Conservation (phyloP, 2,329 filamentous ascomycete genomes). For the Endocalyx cinctus region DNA sequence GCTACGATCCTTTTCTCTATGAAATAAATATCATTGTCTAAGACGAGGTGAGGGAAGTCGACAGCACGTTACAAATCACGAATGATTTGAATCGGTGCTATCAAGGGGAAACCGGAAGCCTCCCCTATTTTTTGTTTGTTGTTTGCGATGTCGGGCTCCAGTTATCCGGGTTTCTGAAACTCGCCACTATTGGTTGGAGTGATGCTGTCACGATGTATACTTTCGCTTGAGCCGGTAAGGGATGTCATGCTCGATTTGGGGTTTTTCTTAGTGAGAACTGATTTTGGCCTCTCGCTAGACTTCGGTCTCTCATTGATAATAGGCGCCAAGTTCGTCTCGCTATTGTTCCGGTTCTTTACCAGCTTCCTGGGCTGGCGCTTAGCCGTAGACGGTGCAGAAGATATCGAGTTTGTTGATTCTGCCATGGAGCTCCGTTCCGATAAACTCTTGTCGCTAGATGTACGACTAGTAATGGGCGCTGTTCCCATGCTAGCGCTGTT, state of each 20-base stretch:
- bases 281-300: constrained; percentile 29
- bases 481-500: constrained; percentile 10
- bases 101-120: too few species aligned
- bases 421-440: constrained; percentile 24
- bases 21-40: too few species aligned
- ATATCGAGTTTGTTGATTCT: constrained; percentile 10
- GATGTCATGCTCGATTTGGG: constrained; percentile 23
- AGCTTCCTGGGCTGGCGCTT: constrained; percentile 35
- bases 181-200: too few species aligned
- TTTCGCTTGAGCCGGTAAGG: too few species aligned
- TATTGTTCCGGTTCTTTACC: constrained; percentile 35
- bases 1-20: too few species aligned
- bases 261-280: constrained; percentile 33
- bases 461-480: constrained; percentile 18
- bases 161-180: too few species aligned
- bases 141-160: too few species aligned
- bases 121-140: too few species aligned
- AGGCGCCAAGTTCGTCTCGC: constrained; percentile 22
- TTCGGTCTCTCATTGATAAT: constrained; percentile 27
- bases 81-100: too few species aligned
- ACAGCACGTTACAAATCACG: too few species aligned
- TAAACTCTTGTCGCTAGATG: constrained; percentile 30
- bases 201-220: too few species aligned
- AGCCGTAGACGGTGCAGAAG: constrained; percentile 6
- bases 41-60: too few species aligned